phyloP scores from a whole-genome alignment of 257 asterid genomes.

The Schizonepeta tenuifolia region DNA sequence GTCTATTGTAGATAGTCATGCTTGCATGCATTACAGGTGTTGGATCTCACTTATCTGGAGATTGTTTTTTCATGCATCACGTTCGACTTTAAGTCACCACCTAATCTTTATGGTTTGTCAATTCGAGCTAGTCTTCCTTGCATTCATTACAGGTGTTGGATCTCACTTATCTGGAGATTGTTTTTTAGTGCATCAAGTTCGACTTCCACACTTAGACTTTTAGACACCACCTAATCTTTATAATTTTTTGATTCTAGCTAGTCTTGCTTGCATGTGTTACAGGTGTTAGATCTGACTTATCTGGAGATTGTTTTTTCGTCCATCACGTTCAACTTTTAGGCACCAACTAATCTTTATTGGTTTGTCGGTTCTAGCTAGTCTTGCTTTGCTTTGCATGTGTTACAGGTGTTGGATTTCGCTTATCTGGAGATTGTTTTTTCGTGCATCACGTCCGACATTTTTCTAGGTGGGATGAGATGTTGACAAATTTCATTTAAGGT shows the following conservation, averaged over 20 bases:
- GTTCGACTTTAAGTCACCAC: background rate
- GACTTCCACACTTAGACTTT: background rate
- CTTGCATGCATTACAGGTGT: constrained; percentile 32
- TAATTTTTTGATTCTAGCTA: too few relatives aligned
- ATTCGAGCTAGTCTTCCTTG: background rate
- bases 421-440: background rate
- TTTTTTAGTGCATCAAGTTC: background rate
- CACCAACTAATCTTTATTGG: too few relatives aligned
- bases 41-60: background rate
- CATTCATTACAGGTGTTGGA: constrained; percentile 33
- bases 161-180: background rate
- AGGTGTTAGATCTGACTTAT: constrained; percentile 20
- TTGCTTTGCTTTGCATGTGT: constrained; percentile 1
- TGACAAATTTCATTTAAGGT: background rate
- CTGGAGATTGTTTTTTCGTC: background rate
- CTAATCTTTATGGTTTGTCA: background rate
- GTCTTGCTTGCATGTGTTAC: constrained; percentile 21
- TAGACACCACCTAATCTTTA: too few relatives aligned
- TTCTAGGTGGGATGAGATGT: background rate
- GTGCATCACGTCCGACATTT: background rate
- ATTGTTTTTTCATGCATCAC: background rate
- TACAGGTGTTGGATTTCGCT: constrained; percentile 27
- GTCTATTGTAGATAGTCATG: background rate
- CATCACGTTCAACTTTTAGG: background rate
- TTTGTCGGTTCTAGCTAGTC: too few relatives aligned